Base-by-base conservation (phyloP, 2,329 filamentous ascomycete genomes). In the Laburnicola sp. region DNA sequence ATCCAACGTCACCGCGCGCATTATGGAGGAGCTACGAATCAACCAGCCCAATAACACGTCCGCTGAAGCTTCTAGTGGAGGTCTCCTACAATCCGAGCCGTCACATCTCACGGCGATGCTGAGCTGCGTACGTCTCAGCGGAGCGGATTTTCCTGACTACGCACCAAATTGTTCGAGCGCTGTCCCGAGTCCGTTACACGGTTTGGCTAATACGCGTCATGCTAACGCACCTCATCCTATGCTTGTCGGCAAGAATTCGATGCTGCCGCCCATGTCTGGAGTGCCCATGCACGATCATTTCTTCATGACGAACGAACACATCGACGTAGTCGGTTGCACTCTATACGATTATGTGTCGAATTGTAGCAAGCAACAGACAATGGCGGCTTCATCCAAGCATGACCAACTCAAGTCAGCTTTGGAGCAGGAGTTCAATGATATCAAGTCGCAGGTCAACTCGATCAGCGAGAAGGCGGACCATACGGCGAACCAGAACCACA, bases 251-350 rank as follows among this genome's bases (percentile, higher is more conserved):
- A 32, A 8, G 23, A 22, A 21, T n/a, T 22, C 35, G 5, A 27
- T 28, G 28, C 40, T 26, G 16, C 41, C 41, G 22, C 41, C 23
- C 22, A 44, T 7, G 31, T 31, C 57, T 54, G 21, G 62, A 54
- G 42, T 45, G 11, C 50, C 43, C 6, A 57, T 63, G 11, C 57
- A 62, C 4, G 64, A 66, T n/a, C 68, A 71, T 48, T 72, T 74
- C 57, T 65, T 57, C 52, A 69, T 70, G 62, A 63, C 62, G 6
- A 70, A 72, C 42, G 62, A 68, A 42, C 71, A 74, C 54, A 63
- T 74, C 21, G 70, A 72, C 32, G 60, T 68, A 4, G 55, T 68
- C 1, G 66, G 59, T 31, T 62, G 65, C 36, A 66, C 59, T 5
- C 58, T 62, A 0, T 67, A 63, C 48, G 67, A 70, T 40, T 45